Percentiles rank a stretch among this genome's conserved stretches.
phyloP scores from a whole-genome alignment of 2,329 filamentous ascomycete species.

The Xylariomycetidae sp. region DNA sequence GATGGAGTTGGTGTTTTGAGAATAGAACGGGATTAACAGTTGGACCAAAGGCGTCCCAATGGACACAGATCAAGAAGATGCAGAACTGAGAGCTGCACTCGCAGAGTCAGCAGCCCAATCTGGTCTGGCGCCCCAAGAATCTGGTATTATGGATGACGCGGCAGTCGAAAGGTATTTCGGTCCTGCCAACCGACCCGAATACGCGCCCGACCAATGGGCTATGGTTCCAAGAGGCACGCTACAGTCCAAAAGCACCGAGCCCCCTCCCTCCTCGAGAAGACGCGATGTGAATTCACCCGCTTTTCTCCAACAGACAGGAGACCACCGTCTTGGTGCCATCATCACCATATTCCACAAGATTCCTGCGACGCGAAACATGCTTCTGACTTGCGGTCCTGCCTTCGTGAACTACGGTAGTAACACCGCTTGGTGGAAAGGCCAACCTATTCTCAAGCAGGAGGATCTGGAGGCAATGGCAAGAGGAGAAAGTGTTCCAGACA shows the following conservation, averaged over 20 bases:
- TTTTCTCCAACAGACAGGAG: conserved; percentile 39
- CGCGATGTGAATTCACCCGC: conserved; percentile 41
- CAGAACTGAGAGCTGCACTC: conserved; percentile 52
- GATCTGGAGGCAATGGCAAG: conserved; percentile 29
- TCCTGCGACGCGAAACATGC: conserved; percentile 50
- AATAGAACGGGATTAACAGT: no score
- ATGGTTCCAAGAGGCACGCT: conserved; percentile 42
- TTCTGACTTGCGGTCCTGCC: conserved; percentile 40
- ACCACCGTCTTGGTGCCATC: conserved; percentile 46
- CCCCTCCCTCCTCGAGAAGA: conserved; percentile 39
- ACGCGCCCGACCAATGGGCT: conserved; percentile 54
- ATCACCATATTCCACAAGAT: conserved; percentile 58
- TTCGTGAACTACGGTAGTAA: conserved; percentile 49
- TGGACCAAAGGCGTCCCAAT: no score
- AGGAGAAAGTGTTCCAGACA: conserved; percentile 25
- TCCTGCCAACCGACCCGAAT: conserved; percentile 52
- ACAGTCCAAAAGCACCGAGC: conserved; percentile 30
- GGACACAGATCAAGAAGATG: conserved; percentile 44
- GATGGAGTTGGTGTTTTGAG: no score
- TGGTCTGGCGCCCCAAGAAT: conserved; percentile 46
- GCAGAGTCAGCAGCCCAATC: conserved; percentile 51
- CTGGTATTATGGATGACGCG: conserved; percentile 40
- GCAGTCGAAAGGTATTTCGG: conserved; percentile 48
- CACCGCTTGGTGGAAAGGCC: conserved; percentile 58
- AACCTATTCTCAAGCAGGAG: conserved; percentile 40